Conservation (phyloP, 192 early-diverging fungal genomes). For the Dissophora ornata region DNA sequence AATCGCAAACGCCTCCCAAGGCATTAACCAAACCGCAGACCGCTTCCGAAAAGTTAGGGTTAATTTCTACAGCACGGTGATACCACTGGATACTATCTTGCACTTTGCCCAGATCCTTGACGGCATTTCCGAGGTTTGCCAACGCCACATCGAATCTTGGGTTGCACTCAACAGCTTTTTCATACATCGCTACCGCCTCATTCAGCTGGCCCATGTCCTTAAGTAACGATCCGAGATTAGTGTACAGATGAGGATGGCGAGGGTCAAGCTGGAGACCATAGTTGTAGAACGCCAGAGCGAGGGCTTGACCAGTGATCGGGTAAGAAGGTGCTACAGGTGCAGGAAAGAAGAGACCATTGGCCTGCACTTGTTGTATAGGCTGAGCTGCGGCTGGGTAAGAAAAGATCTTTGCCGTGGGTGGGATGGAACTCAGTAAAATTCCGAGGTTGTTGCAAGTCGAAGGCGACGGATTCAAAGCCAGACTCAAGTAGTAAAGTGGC, state of each 20-base stretch:
- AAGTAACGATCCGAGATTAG: constrained; percentile 91
- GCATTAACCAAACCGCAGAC: constrained; percentile 92
- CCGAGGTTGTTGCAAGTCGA: constrained; percentile 94
- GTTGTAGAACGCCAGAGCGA: constrained; percentile 89
- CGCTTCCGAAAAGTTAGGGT: constrained; percentile 92
- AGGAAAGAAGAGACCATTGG: constrained; percentile 44
- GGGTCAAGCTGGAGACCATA: constrained; percentile 85
- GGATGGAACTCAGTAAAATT: constrained; percentile 79
- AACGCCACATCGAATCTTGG: constrained; percentile 92
- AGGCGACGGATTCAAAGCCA: constrained; percentile 82
- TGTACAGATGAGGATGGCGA: constrained; percentile 90
- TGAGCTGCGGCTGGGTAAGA: constrained; percentile 49
- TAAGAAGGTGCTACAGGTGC: constrained; percentile 24
- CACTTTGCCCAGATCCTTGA: constrained; percentile 91
- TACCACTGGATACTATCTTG: constrained; percentile 92
- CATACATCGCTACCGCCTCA: constrained; percentile 90
- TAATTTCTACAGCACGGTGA: constrained; percentile 81
- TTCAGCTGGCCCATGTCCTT: constrained; percentile 90
- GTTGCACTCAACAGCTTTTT: constrained; percentile 86
- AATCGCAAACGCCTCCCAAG: constrained; percentile 89
- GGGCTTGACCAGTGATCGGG: constrained; percentile 74
- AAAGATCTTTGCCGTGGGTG: constrained; percentile 64
- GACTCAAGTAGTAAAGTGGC: constrained; percentile 86
- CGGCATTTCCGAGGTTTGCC: constrained; percentile 92
- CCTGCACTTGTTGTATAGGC: constrained; percentile 39